Evolutionary conservation across 1,284 basidiomycete species (phyloP).

Genomic region (Malassezia caprae): DNA sequence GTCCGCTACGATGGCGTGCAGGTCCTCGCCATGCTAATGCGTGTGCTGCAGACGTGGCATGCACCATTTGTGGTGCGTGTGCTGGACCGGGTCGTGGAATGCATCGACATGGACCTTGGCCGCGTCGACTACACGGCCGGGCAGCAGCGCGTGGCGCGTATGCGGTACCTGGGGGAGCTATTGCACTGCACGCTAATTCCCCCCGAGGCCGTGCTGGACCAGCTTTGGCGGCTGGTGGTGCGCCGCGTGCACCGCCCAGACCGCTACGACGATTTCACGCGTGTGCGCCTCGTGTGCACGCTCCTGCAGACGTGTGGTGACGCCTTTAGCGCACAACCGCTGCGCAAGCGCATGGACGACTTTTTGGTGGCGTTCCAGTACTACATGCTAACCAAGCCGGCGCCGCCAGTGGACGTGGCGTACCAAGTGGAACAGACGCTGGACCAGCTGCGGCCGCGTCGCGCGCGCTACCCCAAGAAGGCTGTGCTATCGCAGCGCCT

Average conservation of each 20-base stretch:
- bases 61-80: conserved; percentile 76
- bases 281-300: conserved; percentile 78
- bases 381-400: conserved; percentile 59
- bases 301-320: conserved; percentile 92
- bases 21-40: conserved; percentile 83
- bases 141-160: conserved; percentile 76
- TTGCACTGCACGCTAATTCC: conserved; percentile 93
- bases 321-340: conserved; percentile 69
- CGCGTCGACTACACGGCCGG: conserved; percentile 85
- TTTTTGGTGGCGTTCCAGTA: conserved; percentile 2
- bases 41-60: conserved; percentile 84
- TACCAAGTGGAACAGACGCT: conserved; percentile 80
- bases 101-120: conserved; percentile 78
- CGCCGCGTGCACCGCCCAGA: conserved; percentile 80
- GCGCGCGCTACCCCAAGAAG: conserved; percentile 2
- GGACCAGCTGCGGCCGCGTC: conserved; percentile 3
- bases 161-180: conserved; percentile 89
- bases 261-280: conserved; percentile 90
- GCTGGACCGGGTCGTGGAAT: conserved; percentile 87
- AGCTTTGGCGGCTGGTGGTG: conserved; percentile 85
- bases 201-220: conserved; percentile 81
- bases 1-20: conserved; percentile 82
- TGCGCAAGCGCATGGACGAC: conserved; percentile 6
- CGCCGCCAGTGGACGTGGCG: conserved; percentile 83
- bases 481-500: neutral